A percentile compares a stretch with the other conserved stretches of the same genome.
Evolutionary conservation across 31 red algal genomes (phyloP).

Genomic region (Pterothamnion heteromorphum): DNA sequence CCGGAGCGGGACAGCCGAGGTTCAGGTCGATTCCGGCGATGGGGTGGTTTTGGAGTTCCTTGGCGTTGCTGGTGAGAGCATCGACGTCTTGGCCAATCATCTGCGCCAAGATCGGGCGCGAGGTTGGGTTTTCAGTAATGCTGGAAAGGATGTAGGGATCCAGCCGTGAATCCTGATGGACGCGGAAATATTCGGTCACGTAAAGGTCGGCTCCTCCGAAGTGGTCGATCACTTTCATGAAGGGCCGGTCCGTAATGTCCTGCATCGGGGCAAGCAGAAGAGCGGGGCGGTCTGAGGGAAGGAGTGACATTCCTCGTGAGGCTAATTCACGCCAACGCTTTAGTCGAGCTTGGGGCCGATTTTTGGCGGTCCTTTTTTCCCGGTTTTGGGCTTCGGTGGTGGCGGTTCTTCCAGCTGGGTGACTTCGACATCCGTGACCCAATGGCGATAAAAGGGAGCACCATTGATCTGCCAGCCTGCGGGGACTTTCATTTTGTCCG

Average conservation of each 20-base stretch:
- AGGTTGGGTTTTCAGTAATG: background rate
- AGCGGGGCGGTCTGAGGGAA: background rate
- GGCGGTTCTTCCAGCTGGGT: background rate
- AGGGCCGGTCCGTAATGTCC: slow-evolving; percentile 66
- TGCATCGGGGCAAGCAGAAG: slow-evolving; percentile 67
- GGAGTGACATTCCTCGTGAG: background rate
- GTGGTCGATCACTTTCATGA: slow-evolving; percentile 39
- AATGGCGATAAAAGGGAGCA: background rate
- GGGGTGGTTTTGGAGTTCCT: background rate
- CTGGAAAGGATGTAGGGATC: slow-evolving; percentile 25
- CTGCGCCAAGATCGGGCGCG: slow-evolving; percentile 17
- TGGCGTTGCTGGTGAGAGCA: slow-evolving; percentile 19
- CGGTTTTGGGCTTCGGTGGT: background rate
- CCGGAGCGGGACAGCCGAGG: slow-evolving; percentile 64
- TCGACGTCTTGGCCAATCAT: slow-evolving; percentile 42
- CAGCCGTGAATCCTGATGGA: background rate
- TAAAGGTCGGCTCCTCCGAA: slow-evolving; percentile 45
- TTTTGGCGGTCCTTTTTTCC: background rate
- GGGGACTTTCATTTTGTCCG: background rate
- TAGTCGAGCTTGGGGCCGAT: background rate
- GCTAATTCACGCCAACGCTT: background rate
- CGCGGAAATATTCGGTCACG: slow-evolving; percentile 50
- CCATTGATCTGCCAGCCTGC: background rate
- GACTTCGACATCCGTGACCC: background rate
- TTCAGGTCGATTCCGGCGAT: slow-evolving; percentile 61